A percentile compares a stretch with the other conserved stretches of the same genome.
These are phyloP conservation scores for Lachnellula hyalina DNA, from an alignment of 2,329 filamentous ascomycete species.

Conservation along the genomic window DNA sequence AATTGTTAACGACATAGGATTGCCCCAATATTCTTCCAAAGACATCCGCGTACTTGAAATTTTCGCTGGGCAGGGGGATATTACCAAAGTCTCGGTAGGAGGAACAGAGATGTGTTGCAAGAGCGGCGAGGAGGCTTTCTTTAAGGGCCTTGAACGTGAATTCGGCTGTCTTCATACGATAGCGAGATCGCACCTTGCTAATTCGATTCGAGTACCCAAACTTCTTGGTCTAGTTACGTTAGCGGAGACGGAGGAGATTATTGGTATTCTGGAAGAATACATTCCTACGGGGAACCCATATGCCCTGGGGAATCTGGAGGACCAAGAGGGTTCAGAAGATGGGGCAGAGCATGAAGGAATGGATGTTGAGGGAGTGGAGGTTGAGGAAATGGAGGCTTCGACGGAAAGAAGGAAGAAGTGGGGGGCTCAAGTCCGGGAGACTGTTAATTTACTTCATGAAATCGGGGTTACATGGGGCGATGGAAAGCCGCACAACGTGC, in stretches of 20 bases:
- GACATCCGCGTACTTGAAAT: conserved; percentile 7
- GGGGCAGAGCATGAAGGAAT: no score
- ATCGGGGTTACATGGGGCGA: conserved; percentile 24
- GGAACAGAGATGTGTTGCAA: conserved; percentile 15
- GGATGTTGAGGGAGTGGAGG: no score
- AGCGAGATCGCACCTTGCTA: conserved; percentile 6
- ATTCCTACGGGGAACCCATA: conserved; percentile 13
- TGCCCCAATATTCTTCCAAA: conserved; percentile 7
- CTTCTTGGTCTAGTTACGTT: conserved; percentile 10
- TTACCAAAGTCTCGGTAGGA: conserved; percentile 10
- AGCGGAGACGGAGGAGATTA: conserved; percentile 6
- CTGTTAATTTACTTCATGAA: conserved; percentile 18
- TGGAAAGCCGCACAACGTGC: conserved; percentile 25
- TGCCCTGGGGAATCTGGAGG: no score
- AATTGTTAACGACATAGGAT: conserved; percentile 1
- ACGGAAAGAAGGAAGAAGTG: conserved; percentile 15
- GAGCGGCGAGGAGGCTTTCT: conserved; percentile 2
- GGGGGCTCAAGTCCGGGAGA: conserved; percentile 14
- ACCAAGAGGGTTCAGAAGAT: not conserved
- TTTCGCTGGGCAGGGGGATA: conserved; percentile 4
- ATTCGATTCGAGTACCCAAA: conserved; percentile 12
- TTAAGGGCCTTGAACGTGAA: conserved; percentile 14
- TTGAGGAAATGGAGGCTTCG: conserved; percentile 5
- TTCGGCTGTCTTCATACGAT: conserved; percentile 12
- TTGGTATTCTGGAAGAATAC: conserved; percentile 18